Base-by-base conservation (phyloP, 2,329 filamentous ascomycete species). In the Ascocoryne sarcoides region DNA sequence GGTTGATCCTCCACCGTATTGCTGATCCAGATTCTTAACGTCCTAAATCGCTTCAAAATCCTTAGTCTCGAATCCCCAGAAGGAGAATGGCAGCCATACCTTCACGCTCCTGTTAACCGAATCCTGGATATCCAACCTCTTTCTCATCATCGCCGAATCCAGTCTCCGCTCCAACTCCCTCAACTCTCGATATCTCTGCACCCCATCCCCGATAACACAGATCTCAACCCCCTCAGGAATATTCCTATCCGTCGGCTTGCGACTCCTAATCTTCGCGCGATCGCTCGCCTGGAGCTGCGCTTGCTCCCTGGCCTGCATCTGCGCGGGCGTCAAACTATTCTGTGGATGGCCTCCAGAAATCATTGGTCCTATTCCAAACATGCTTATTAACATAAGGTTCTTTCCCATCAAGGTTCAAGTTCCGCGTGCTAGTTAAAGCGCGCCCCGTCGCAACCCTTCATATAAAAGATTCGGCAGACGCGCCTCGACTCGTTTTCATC, bases 1-100 rank as follows among this genome's bases (percentile, higher is more conserved):
- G 84, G 81, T 65, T 98, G 92, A 57, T 92, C 86, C 62, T 95
- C 87, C 23, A 82, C 87, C 1, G 88, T 95, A 63, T 98, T 98
- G 56, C 80, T 89, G 55, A 98, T 81, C 88, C 88, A 96, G 48
- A 98, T 76, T 47, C 90, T 83, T 62, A 98, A 70, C 2, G 87
- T 94, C 58, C 82, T 84, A 62, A 82, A 83, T 51, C 84, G 77
- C 75, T 86, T 37, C 4, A 32, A 30, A 23, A 28, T 58, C 32
- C 5, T 29, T 15, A 40, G 21, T 26, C 9, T 10, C 28, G 7
- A 35, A n/a, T n/a, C 16, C 29, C 3, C 5, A 12, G 17, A 50
- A n/a, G 17, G 16, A 8, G 18, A 30, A 10, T 4, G 16, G 2
- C 7, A 26, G 34, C 23, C 61, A 37, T 60, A 79, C 75, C 71